These are phyloP conservation scores for Musa troglodytarum DNA, from an alignment of 176 grass and related monocot genomes.

Conservation along the genomic window DNA sequence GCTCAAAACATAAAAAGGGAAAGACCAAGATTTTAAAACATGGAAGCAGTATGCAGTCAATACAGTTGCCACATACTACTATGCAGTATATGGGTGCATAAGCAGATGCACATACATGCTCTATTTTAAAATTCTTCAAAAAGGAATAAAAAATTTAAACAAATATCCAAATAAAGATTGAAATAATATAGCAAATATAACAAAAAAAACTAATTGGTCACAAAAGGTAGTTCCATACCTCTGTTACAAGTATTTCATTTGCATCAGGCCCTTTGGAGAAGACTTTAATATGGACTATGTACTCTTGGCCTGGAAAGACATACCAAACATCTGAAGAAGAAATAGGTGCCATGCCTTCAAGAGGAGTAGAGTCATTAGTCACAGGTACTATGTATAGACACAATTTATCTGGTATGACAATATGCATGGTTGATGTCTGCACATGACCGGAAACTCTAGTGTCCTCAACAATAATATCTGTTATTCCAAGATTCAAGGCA, in stretches of 20 bases:
- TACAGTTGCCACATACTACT: neutral
- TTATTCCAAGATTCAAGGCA: conserved; percentile 58
- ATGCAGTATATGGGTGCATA: too few species aligned
- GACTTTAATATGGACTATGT: conserved; percentile 55
- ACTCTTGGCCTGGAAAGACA: conserved; percentile 75
- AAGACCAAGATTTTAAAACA: neutral
- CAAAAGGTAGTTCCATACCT: conserved; percentile 37
- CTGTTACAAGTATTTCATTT: conserved; percentile 66
- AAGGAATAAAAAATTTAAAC: neutral
- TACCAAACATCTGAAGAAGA: conserved; percentile 75
- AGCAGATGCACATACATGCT: too few species aligned
- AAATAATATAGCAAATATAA: conserved; percentile 13
- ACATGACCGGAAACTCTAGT: conserved; percentile 74
- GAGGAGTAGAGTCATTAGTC: conserved; percentile 43
- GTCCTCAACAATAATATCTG: conserved; percentile 76
- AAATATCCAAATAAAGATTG: neutral
- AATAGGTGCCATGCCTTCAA: conserved; percentile 44
- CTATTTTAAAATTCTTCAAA: too few species aligned
- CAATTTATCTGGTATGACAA: conserved; percentile 68
- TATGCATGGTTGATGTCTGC: conserved; percentile 75
- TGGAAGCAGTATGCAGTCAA: neutral
- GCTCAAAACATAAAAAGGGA: neutral
- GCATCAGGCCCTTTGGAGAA: conserved; percentile 66
- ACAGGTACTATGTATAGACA: conserved; percentile 62
- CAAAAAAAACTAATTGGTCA: conserved; percentile 21